Evolutionary conservation across 2,329 filamentous ascomycete genomes (phyloP).

Genomic region (Beauveria medogensis): DNA sequence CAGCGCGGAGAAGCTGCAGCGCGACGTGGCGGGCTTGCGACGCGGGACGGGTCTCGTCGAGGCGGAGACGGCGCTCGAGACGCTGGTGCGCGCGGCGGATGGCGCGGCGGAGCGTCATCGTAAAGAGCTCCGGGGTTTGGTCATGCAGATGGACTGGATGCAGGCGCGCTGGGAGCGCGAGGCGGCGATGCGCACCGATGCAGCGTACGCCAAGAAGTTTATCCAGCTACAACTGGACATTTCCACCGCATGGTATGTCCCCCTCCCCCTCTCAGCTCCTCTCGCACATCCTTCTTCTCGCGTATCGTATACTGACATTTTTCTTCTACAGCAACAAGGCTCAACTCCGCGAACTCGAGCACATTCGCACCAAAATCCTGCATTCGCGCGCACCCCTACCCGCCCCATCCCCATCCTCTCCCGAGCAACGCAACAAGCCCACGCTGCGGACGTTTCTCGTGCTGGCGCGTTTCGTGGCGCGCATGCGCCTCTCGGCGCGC

Average conservation of each 20-base stretch:
- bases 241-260: constrained; percentile 80
- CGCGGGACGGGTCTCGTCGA: constrained; percentile 23
- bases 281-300: background rate
- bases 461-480: constrained; percentile 45
- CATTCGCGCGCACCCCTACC: constrained; percentile 27
- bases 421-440: constrained; percentile 15
- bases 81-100: constrained; percentile 49
- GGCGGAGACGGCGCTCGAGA: constrained; percentile 45
- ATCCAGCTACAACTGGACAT: constrained; percentile 72
- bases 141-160: constrained; percentile 87
- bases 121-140: constrained; percentile 72
- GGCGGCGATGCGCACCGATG: constrained; percentile 67
- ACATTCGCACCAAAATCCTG: constrained; percentile 53
- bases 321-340: constrained; percentile 72
- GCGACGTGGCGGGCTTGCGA: constrained; percentile 29
- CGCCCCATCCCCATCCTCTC: constrained; percentile 16
- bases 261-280: background rate
- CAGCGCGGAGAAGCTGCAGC: constrained; percentile 46
- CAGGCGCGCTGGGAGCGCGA: constrained; percentile 75
- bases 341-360: constrained; percentile 75
- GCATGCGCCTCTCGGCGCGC: constrained; percentile 39
- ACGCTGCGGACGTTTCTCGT: constrained; percentile 38
- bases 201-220: constrained; percentile 81
- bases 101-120: constrained; percentile 61
- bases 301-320: constrained; percentile 16